These are phyloP conservation scores for Recurvomyces mirabilis DNA, from an alignment of 495 filamentous ascomycete genomes.

Conservation along the genomic window DNA sequence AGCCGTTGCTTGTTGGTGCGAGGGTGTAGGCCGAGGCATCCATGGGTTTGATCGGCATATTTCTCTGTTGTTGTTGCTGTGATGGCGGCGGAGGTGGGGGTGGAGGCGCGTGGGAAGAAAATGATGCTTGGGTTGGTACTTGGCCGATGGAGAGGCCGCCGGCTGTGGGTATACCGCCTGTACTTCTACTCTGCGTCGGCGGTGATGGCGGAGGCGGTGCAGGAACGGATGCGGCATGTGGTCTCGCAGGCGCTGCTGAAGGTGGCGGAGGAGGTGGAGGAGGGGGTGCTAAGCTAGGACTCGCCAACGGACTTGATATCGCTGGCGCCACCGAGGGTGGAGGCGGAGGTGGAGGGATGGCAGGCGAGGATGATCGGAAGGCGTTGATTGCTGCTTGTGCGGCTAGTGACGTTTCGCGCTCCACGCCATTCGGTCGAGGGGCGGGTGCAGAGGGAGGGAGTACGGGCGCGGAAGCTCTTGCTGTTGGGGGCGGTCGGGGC, in stretches of 20 bases:
- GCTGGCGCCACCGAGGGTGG: constrained; percentile 29
- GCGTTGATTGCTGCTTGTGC: constrained; percentile 32
- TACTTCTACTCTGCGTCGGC: background rate
- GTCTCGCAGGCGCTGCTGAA: constrained; percentile 15
- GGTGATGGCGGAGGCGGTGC: constrained; percentile 23
- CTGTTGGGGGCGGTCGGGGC: constrained; percentile 45
- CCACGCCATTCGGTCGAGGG: constrained; percentile 12
- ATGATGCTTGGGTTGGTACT: constrained; percentile 1
- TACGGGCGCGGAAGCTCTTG: constrained; percentile 47
- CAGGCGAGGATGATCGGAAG: constrained; percentile 20
- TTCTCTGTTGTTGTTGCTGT: background rate
- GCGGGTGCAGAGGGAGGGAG: constrained; percentile 22
- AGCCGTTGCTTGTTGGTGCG: background rate
- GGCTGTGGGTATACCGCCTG: constrained; percentile 13
- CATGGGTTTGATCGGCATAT: constrained; percentile 7
- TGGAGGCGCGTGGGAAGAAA: too few relatives aligned
- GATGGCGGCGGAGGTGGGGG: constrained; percentile 8
- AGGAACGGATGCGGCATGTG: constrained; percentile 23
- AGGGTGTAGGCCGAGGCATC: constrained; percentile 19
- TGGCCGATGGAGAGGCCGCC: constrained; percentile 4
- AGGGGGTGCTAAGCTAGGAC: constrained; percentile 20
- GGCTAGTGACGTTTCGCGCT: constrained; percentile 23
- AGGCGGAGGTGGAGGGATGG: constrained; percentile 29
- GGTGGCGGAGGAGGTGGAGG: constrained; percentile 22
- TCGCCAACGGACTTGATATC: constrained; percentile 39